Base-by-base conservation (phyloP, 202 grass and related monocot genomes). In the Digitaria exilis region DNA sequence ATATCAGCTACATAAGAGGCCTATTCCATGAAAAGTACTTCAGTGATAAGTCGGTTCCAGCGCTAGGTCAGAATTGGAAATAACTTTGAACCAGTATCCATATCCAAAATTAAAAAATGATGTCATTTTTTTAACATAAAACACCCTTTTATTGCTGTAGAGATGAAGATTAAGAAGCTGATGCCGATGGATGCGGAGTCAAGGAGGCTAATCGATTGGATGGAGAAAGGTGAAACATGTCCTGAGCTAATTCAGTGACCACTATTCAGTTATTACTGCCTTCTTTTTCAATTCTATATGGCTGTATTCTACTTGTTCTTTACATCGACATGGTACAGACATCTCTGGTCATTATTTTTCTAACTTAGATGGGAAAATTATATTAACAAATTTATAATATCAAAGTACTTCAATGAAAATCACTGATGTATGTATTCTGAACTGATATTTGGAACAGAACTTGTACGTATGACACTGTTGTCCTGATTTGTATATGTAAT, bases 131-230 rank as follows among this genome's bases (percentile, higher is more conserved):
- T 34, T 86, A 7, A 35, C 30, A 19, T 83, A 11, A 64, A 45
- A 25, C 39, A 30, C 30, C 39, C 19, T 83, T 37, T 45, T 90
- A 71, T 76, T 79, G 49, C 64, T 76, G 14, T 61, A 99, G 96
- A 96, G 89, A 99, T 99, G 96, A 99, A 94, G 91, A 99, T 99
- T 87, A 99, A 96, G 77, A 98, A 99, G 85, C 80, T 99, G 78
- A 96, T 96, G 96, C 96, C 96, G 42, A 96, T 99, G 87, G 93
- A 99, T 92, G 84, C 76, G 3, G 96, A 96, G 79, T 96, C 96
- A 1, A 87, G 93, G 78, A 90, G 96, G 68, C 86, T 99, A 69
- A 99, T 99, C 26, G 96, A 96, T 78, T 99, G 96, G 96, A 96
- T 99, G 96, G 93, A 99, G 86, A 96, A 94, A 96, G 93, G 96